Conservation (phyloP, 176 grass and related monocot genomes). For the Carex kokanica region DNA sequence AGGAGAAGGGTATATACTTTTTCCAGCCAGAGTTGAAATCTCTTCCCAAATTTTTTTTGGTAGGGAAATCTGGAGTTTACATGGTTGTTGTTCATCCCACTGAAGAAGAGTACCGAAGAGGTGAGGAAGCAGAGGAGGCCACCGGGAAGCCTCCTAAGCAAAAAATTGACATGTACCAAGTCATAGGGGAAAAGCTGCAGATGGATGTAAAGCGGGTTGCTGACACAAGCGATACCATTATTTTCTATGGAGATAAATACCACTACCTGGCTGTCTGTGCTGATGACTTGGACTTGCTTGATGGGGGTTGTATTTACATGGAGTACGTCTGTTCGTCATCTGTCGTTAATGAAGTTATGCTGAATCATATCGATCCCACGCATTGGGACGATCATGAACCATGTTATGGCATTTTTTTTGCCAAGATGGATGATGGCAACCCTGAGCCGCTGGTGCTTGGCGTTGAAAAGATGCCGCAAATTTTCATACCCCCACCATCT, state of each 20-base stretch:
- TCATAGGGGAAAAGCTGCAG: not conserved
- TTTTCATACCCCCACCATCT: not conserved
- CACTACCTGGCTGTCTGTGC: not conserved
- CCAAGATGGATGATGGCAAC: not conserved
- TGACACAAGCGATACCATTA: not conserved
- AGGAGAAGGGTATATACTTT: not conserved
- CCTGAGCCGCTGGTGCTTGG: not conserved
- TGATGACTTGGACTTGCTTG: not conserved
- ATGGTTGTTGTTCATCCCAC: not conserved
- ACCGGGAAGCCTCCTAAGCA: not conserved
- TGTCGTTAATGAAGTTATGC: no score
- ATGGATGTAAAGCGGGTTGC: not conserved
- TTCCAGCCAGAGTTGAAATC: not conserved
- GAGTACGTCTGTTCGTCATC: not conserved
- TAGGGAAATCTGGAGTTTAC: slow-evolving; percentile 13
- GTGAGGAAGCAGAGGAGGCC: not conserved
- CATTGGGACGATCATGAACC: no score
- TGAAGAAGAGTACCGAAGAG: not conserved
- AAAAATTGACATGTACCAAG: not conserved
- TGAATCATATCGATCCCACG: no score
- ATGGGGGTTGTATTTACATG: not conserved
- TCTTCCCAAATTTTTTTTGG: not conserved
- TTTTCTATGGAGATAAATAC: not conserved
- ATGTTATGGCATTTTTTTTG: not conserved
- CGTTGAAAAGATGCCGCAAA: not conserved